Evolutionary conservation across 2,329 filamentous ascomycete species (phyloP), one percentile per base, ranked within the genome.

Genomic region (Fusarium sp.): DNA sequence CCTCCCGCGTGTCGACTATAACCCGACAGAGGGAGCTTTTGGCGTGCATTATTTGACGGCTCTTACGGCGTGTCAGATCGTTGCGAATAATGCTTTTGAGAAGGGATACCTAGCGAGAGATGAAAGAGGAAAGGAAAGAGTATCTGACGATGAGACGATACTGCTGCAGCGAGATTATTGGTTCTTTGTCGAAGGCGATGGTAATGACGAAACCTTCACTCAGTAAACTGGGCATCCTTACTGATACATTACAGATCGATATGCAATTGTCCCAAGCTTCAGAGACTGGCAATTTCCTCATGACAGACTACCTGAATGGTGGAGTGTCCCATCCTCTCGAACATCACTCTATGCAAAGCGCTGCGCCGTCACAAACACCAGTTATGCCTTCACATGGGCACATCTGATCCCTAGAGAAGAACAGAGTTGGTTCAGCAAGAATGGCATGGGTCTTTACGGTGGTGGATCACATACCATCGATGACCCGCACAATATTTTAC

Each of bases 201-300:
- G 71, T 73, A 61, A 36, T 18, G 10, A n/a, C 12, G 3, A 9
- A 11, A 5, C 20, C 7, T 17, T 35, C 11, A 20, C 2, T 14
- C 5, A 18, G 7, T 11, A 2, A 2, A 6, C 4, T 1, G 0
- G 18, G 7, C 4, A 6, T 4, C 3, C 4, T 36, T 7, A 25
- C 65, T 72, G 13, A 72, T n/a, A 17, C 2, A 1, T 6, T 2
- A 4, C 10, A 73, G 71, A 64, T n/a, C 70, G 71, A 42, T 74
- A 74, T 27, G 41, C 72, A 4, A 44, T 74, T 17, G 71, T 74
- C 1, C 72, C 72, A 0, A 65, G 60, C 33, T 74, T 74, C 15
- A 65, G 47, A 29, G 72, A 74, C 17, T 74, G 72, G 72, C 58
- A 74, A 18, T 74, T 74, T 10, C 72, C 72, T 5, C 72, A 74